Evolutionary conservation across 768 basidiomycete species (phyloP).

Genomic region (Suillus plorans): DNA sequence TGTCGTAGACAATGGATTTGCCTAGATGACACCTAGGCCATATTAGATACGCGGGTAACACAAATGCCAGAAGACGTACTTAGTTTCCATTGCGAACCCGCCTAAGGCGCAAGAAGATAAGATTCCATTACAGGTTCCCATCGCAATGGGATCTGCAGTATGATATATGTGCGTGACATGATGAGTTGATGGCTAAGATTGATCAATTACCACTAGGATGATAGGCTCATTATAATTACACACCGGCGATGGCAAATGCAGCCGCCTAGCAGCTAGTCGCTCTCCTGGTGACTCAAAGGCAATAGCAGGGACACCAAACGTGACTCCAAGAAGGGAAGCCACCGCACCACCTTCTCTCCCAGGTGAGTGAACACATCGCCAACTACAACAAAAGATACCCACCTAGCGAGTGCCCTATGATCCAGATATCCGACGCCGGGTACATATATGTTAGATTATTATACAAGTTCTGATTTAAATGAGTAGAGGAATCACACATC

Average conservation of each 20-base stretch:
- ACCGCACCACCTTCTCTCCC: conserved; percentile 51
- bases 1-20: conserved; percentile 86
- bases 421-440: conserved; percentile 87
- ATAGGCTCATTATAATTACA: conserved; percentile 20
- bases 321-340: conserved; percentile 79
- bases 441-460: conserved; percentile 94
- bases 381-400: conserved; percentile 34
- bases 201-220: not conserved
- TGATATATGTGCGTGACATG: conserved; percentile 92
- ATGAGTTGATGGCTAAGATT: conserved; percentile 60
- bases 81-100: conserved; percentile 88
- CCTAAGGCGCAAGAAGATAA: conserved; percentile 79
- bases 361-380: conserved; percentile 27
- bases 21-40: conserved; percentile 77
- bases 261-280: conserved; percentile 67
- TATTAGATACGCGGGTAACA: not conserved
- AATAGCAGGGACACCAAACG: conserved; percentile 87
- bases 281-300: conserved; percentile 92
- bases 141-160: conserved; percentile 92
- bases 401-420: conserved; percentile 73
- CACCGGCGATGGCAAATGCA: conserved; percentile 88
- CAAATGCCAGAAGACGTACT: conserved; percentile 36
- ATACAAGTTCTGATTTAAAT: conserved; percentile 65
- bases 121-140: conserved; percentile 83
- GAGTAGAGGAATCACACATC: not conserved